Evolutionary conservation across 768 basidiomycete genomes (phyloP), one percentile per base, ranked within the genome.

Genomic region (Tricholoma terreum): DNA sequence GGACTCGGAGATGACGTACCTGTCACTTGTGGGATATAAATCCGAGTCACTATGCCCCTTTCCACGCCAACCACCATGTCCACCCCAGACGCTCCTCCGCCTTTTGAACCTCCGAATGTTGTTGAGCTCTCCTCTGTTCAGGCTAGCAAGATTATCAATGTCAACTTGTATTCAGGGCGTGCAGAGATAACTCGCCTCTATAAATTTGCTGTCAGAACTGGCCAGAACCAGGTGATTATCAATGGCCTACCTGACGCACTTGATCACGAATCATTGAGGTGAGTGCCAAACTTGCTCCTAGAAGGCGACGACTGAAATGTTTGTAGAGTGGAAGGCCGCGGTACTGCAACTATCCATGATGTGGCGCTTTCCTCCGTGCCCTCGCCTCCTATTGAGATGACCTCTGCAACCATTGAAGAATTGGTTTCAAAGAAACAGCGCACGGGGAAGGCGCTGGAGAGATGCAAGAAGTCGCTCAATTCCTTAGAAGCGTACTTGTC

Each of bases 171-270:
- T 56, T 63, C 73, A 21, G 63, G 68, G 6, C 71, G 69, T 14
- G 75, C 75, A 15, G 73, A 77, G 50, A 64, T 76, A 24, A 73
- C 68, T 3, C 67, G 76, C 7, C 51, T 65, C 4, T 75, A 68
- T 61, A 69, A 65, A 36, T 61, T 74, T 50, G 35, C 57, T 21
- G 67, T 76, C 21, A 60, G 67, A 45, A 62, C 64, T 3, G 75
- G 75, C 2, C 68, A 67, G 36, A 76, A 74, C 56, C 66, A 70
- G 22, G 63, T 76, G 19, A 65, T 57, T 15, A 70, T 77, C 34
- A 55, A 56, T 14, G 71, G 70, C 1, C 59, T 77, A 38, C 75
- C 75, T 2, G 64, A 64, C 52, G 59, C 62, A 5, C 61, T 75
- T 4, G 64, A 71, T 22, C 48, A 64, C 3, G 68, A 72, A 8